phyloP scores from a whole-genome alignment of 202 grass and related monocot genomes.

The Cymbopogon flexuosus region DNA sequence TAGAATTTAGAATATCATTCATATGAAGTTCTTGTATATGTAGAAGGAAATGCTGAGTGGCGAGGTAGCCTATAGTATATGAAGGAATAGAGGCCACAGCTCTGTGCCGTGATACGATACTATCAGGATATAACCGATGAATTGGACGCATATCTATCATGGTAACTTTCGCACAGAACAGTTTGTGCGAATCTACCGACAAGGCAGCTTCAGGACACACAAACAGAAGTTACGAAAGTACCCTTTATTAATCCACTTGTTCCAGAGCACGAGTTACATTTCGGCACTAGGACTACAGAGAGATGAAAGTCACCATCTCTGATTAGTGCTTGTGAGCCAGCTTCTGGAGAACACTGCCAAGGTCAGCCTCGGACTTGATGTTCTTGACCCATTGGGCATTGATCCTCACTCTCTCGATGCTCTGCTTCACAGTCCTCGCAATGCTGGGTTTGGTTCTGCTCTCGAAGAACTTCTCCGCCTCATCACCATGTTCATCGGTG shows the following conservation, averaged over 20 bases:
- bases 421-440: constrained; percentile 74
- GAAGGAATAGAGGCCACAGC: too few relatives aligned
- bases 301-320: neutral
- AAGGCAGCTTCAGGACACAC: neutral
- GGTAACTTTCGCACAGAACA: neutral
- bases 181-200: neutral
- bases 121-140: neutral
- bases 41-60: too few relatives aligned
- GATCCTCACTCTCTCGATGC: constrained; percentile 74
- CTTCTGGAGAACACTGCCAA: constrained; percentile 50
- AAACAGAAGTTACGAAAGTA: neutral
- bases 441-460: constrained; percentile 62
- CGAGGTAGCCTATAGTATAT: too few relatives aligned
- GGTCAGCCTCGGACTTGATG: constrained; percentile 54
- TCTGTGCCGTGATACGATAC: neutral
- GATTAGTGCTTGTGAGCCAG: constrained; percentile 37
- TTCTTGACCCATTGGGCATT: constrained; percentile 70
- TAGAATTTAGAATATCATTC: too few relatives aligned
- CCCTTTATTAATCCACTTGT: constrained; percentile 6
- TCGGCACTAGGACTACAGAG: neutral
- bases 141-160: neutral
- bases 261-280: neutral
- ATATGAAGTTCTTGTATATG: too few relatives aligned
- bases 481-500: constrained; percentile 62
- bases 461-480: constrained; percentile 74